Percentiles rank a stretch among this genome's conserved stretches.
phyloP scores from a whole-genome alignment of 352 stramenopile species.

The Pythium pyrilobum region DNA sequence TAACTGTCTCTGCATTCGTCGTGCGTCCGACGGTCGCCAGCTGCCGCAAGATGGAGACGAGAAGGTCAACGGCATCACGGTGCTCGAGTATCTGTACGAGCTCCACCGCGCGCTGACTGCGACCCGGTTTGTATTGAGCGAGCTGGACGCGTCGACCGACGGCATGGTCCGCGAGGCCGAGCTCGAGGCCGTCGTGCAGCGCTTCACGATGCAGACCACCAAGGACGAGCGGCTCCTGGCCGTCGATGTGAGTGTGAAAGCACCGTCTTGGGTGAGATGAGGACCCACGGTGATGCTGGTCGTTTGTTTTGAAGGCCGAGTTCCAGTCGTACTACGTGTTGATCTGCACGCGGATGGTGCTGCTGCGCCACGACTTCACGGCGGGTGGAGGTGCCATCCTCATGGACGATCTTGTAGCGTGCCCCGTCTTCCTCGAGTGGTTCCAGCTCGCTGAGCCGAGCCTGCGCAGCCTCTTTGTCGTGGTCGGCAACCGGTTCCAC shows the following conservation, averaged over 20 bases:
- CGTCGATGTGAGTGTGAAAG: conserved; percentile 24
- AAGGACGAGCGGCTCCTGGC: conserved; percentile 15
- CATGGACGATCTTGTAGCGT: conserved; percentile 33
- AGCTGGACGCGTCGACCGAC: conserved; percentile 5
- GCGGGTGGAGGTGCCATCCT: conserved; percentile 21
- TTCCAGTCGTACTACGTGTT: conserved; percentile 56
- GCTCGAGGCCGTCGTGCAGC: conserved; percentile 24
- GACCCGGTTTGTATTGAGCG: conserved; percentile 1
- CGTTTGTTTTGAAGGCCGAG: conserved; percentile 16
- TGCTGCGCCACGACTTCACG: conserved; percentile 43
- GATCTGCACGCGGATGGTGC: conserved; percentile 47
- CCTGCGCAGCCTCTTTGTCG: conserved; percentile 26
- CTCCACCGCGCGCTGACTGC: conserved; percentile 30
- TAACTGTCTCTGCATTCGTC: neutral
- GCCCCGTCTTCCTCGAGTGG: conserved; percentile 33
- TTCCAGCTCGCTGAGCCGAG: conserved; percentile 31
- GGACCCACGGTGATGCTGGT: neutral
- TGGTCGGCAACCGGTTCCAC: conserved; percentile 27
- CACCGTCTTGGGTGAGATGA: too few relatives aligned
- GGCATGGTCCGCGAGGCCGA: conserved; percentile 27
- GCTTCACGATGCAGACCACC: conserved; percentile 19
- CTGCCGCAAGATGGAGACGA: conserved; percentile 29
- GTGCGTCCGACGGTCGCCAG: conserved; percentile 5
- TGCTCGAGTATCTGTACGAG: conserved; percentile 45
- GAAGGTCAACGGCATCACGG: conserved; percentile 31